A percentile compares a stretch with the other conserved stretches of the same genome.
phyloP scores from a whole-genome alignment of 1,284 basidiomycete species.

The Trametes sp. region DNA sequence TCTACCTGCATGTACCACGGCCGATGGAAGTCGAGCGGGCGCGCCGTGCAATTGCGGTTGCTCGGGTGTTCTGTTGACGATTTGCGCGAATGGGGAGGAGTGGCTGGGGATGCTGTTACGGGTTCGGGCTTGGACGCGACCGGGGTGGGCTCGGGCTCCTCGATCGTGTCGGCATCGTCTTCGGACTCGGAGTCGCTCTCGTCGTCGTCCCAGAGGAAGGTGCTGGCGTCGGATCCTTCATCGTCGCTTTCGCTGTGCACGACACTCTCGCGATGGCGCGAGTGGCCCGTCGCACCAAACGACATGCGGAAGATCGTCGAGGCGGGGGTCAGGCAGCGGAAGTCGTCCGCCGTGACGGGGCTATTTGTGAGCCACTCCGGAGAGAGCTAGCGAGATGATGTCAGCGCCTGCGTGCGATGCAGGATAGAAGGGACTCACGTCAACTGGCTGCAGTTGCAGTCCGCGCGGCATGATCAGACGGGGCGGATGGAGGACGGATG shows the following conservation, averaged over 20 bases:
- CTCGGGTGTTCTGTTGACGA: neutral
- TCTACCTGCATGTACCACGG: constrained; percentile 31
- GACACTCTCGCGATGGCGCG: constrained; percentile 18
- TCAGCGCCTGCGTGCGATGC: neutral
- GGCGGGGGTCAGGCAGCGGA: constrained; percentile 25
- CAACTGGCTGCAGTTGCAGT: constrained; percentile 16
- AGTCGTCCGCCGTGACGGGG: constrained; percentile 31
- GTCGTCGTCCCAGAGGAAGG: constrained; percentile 17
- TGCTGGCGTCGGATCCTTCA: constrained; percentile 15
- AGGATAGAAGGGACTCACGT: constrained; percentile 13
- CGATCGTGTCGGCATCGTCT: constrained; percentile 17
- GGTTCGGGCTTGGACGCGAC: neutral
- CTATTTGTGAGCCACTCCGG: constrained; percentile 32
- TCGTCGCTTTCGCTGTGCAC: neutral
- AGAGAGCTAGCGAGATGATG: constrained; percentile 15
- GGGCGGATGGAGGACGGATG: neutral
- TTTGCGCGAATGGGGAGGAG: constrained; percentile 1
- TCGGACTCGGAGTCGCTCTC: constrained; percentile 1
- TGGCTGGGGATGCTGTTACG: neutral
- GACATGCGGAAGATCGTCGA: constrained; percentile 33
- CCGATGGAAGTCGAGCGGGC: constrained; percentile 14
- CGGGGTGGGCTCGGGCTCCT: constrained; percentile 1
- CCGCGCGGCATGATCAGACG: constrained; percentile 4
- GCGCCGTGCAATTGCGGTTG: neutral
- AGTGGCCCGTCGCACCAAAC: constrained; percentile 16